A percentile compares a stretch with the other conserved stretches of the same genome.
phyloP scores from a whole-genome alignment of 352 stramenopile genomes.

The Halophytophthora batemanensis region DNA sequence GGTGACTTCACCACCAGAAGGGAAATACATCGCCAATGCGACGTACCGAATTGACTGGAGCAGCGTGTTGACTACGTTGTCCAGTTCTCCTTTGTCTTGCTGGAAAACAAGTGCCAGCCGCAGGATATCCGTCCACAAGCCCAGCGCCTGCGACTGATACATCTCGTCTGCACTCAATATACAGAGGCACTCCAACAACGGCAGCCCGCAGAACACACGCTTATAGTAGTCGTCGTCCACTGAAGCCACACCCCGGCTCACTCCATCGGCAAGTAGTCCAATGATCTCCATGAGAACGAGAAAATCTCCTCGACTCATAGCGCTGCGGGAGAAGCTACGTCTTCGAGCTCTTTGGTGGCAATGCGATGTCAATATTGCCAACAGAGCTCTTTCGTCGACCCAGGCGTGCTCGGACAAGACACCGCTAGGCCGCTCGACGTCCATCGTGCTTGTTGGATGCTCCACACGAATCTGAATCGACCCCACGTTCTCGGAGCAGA shows the following conservation, averaged over 20 bases:
- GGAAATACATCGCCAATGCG: conserved; percentile 37
- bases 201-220: conserved; percentile 31
- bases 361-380: conserved; percentile 46
- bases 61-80: conserved; percentile 49
- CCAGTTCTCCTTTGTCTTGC: conserved; percentile 34
- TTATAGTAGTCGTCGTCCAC: conserved; percentile 27
- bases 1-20: conserved; percentile 17
- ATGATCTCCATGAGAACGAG: conserved; percentile 42
- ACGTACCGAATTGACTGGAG: conserved; percentile 53
- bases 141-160: conserved; percentile 34
- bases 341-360: conserved; percentile 36
- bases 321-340: conserved; percentile 4
- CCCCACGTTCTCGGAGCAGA: conserved; percentile 21
- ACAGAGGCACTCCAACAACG: conserved; percentile 48
- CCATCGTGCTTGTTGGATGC: conserved; percentile 46
- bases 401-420: conserved; percentile 12
- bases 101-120: conserved; percentile 28
- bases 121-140: conserved; percentile 39
- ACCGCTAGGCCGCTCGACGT: conserved; percentile 19
- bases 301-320: conserved; percentile 32
- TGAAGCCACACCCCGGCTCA: not conserved
- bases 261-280: conserved; percentile 22
- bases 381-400: conserved; percentile 34
- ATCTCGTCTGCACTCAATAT: conserved; percentile 24
- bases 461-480: conserved; percentile 42